These are phyloP conservation scores for Euphrasia confusa DNA, from an alignment of 257 asterid genomes.

Conservation along the genomic window DNA sequence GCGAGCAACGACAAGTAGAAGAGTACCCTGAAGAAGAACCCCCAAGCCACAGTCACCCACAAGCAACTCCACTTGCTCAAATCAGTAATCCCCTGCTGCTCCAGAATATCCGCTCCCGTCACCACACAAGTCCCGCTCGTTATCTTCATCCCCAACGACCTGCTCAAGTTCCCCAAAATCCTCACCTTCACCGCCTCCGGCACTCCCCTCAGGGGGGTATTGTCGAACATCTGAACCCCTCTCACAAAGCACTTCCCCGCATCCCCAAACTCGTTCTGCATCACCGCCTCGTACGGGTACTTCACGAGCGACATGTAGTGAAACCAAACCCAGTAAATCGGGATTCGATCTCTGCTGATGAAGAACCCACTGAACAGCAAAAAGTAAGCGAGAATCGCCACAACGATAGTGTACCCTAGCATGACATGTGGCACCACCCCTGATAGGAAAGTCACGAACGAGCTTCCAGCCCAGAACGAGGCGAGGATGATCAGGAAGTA, in stretches of 20 bases:
- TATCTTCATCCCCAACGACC: constrained; percentile 41
- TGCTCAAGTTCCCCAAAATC: constrained; percentile 47
- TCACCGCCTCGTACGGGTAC: constrained; percentile 70
- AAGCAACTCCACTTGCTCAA: constrained; percentile 54
- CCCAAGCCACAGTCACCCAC: constrained; percentile 72
- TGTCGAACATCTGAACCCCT: constrained; percentile 63
- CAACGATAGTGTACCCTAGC: constrained; percentile 68
- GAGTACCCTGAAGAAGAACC: constrained; percentile 59
- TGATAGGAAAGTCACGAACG: constrained; percentile 69
- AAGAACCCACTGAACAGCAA: constrained; percentile 73
- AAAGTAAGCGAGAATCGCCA: constrained; percentile 58
- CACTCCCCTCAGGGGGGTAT: constrained; percentile 44
- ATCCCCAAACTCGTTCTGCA: constrained; percentile 53
- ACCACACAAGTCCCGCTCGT: constrained; percentile 51
- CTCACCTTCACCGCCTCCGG: constrained; percentile 41
- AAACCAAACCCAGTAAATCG: constrained; percentile 78
- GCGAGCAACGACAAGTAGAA: constrained; percentile 52
- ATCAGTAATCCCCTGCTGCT: constrained; percentile 55
- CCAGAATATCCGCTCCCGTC: constrained; percentile 55
- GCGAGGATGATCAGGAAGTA: constrained; percentile 48
- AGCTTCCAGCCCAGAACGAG: constrained; percentile 72
- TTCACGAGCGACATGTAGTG: constrained; percentile 65
- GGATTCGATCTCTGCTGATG: constrained; percentile 63
- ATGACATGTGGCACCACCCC: constrained; percentile 68
- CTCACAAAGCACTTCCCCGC: constrained; percentile 48